Conservation (phyloP, 495 filamentous ascomycete species). For the Penicillium goetzii region DNA sequence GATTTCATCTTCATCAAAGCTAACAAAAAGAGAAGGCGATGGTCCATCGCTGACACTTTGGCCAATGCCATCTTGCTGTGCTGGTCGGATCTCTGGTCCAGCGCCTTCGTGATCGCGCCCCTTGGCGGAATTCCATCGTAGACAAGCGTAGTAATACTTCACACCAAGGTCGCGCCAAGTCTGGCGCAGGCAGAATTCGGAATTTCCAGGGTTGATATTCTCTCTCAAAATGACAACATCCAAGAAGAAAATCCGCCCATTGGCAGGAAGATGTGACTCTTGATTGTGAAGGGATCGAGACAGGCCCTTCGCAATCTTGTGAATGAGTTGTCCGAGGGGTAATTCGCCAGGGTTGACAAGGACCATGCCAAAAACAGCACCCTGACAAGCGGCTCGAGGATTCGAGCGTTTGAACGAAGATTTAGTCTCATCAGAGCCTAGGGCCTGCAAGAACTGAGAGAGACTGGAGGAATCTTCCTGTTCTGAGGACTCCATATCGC, state of each 20-base stretch:
- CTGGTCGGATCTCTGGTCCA: neutral
- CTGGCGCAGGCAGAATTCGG: slow-evolving; percentile 30
- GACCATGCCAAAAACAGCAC: slow-evolving; percentile 28
- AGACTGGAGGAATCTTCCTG: slow-evolving; percentile 5
- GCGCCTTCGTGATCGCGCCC: neutral
- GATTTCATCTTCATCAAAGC: slow-evolving; percentile 27
- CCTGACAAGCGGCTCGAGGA: slow-evolving; percentile 23
- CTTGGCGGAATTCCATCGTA: slow-evolving; percentile 30
- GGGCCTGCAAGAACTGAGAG: slow-evolving; percentile 23
- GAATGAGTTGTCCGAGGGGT: slow-evolving; percentile 33
- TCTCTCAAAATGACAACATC: slow-evolving; percentile 29
- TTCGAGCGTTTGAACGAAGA: slow-evolving; percentile 28
- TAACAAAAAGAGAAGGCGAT: slow-evolving; percentile 12
- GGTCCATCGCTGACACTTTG: neutral
- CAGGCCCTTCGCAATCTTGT: slow-evolving; percentile 26
- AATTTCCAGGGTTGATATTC: slow-evolving; percentile 20
- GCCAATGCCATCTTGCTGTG: neutral
- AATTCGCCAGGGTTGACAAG: slow-evolving; percentile 23
- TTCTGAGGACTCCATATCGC: neutral
- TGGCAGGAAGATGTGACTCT: slow-evolving; percentile 4
- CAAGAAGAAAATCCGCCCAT: slow-evolving; percentile 44
- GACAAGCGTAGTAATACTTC: slow-evolving; percentile 42
- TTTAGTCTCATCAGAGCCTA: slow-evolving; percentile 16
- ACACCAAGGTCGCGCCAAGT: slow-evolving; percentile 39
- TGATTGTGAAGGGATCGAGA: slow-evolving; percentile 11